Evolutionary conservation across 2,329 filamentous ascomycete genomes (phyloP), one percentile per base, ranked within the genome.

Genomic region (Verticillium klebahnii): DNA sequence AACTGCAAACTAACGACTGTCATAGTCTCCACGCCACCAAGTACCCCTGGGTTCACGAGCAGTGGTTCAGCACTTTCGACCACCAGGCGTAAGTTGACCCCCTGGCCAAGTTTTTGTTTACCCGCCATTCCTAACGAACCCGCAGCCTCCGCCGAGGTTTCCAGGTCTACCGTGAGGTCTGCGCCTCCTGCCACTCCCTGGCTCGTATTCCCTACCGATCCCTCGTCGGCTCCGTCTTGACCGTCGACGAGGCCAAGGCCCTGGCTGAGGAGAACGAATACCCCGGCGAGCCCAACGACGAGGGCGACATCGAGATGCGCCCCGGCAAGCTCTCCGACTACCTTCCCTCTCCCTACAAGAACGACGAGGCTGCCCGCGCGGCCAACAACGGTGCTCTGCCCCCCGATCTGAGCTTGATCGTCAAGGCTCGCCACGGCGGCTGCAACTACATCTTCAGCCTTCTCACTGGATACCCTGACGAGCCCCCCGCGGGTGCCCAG

Each of bases 81-180:
- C 94, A 98, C 82, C 89, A 91, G 80, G 89, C 93, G 91, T 97
- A 89, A 89, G 92, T 82, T 68, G 57, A 64, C 40, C 34, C 19
- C 19, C 45, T 19, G n/a, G 11, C 11, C 11, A 23, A 8, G 45
- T 5, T 12, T 11, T 25, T 11, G 6, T 50, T 19, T 5, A 23
- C 19, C 19, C n/a, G 19, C n/a, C 56, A 59, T 58, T 56, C 57
- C 64, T 66, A 40, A 66, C 63, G 58, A 62, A 66, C 29, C 66
- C 59, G 60, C 69, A 97, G 93, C 72, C 93, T 99, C 69, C 95
- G 95, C 78, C 93, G 95, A 83, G 95, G 95, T 81, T 99, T 98
- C 88, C 93, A 97, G 82, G 95, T 99, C 75, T 99, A 99, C 86
- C 92, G 90, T 71, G 95, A 99, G 82, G 95, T 99, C 74, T 99